These are phyloP conservation scores for Coix lacrymajobi DNA, from an alignment of 176 grass and related monocot genomes.

Conservation along the genomic window DNA sequence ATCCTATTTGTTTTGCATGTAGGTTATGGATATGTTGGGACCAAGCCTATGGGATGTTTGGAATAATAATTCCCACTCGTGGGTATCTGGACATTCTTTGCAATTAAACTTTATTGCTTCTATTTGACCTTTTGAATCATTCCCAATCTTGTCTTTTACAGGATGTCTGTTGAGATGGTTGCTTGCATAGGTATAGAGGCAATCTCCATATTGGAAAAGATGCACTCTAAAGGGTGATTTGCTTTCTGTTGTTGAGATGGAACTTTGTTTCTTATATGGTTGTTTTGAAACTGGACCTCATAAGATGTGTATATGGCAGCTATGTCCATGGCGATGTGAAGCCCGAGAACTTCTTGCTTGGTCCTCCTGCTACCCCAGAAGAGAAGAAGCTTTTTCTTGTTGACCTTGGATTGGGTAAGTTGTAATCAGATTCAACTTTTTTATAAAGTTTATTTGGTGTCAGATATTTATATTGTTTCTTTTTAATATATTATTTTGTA, in stretches of 20 bases:
- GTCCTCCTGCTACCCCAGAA: slow-evolving; percentile 71
- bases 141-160: slow-evolving; percentile 17
- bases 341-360: slow-evolving; percentile 95
- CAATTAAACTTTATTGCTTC: slow-evolving; percentile 11
- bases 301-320: slow-evolving; percentile 47
- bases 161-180: slow-evolving; percentile 98
- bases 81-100: slow-evolving; percentile 16
- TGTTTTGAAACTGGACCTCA: slow-evolving; percentile 17
- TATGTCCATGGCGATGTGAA: slow-evolving; percentile 97
- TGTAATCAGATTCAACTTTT: slow-evolving; percentile 19
- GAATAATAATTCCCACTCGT: slow-evolving; percentile 95
- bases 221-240: slow-evolving; percentile 90
- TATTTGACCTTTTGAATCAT: slow-evolving; percentile 8
- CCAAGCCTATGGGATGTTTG: slow-evolving; percentile 98
- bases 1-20: neutral
- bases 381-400: slow-evolving; percentile 98
- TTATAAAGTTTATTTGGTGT: slow-evolving; percentile 1
- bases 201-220: slow-evolving; percentile 92
- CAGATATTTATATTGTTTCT: slow-evolving; percentile 18
- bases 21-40: slow-evolving; percentile 95
- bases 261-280: neutral
- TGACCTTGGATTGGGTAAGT: slow-evolving; percentile 97
- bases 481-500: slow-evolving; percentile 22
- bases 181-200: slow-evolving; percentile 96
- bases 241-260: slow-evolving; percentile 11